Evolutionary conservation across 495 filamentous ascomycete species (phyloP).

Genomic region (Aspergillus sclerotioniger): DNA sequence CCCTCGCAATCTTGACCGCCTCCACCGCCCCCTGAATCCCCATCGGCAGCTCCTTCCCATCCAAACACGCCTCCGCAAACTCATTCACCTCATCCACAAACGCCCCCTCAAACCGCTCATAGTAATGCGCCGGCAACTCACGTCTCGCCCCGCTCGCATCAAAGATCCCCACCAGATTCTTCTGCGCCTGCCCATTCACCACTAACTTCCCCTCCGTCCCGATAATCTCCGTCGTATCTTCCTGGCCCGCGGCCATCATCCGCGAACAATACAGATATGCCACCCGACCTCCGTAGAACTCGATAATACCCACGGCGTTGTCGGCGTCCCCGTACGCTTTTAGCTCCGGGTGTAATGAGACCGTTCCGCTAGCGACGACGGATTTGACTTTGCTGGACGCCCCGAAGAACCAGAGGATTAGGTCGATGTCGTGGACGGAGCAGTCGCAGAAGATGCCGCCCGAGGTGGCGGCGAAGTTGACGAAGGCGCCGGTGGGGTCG

Average conservation of each 20-base stretch:
- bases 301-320: constrained; percentile 57
- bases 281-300: constrained; percentile 56
- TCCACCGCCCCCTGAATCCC: constrained; percentile 4
- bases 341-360: constrained; percentile 53
- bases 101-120: constrained; percentile 15
- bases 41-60: not conserved
- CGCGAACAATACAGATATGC: constrained; percentile 55
- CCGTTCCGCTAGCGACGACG: constrained; percentile 48
- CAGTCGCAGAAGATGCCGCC: constrained; percentile 62
- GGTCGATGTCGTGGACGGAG: constrained; percentile 56
- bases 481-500: constrained; percentile 52
- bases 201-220: constrained; percentile 55
- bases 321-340: constrained; percentile 52
- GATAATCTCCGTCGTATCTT: constrained; percentile 56
- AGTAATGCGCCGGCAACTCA: constrained; percentile 55
- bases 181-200: constrained; percentile 50
- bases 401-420: constrained; percentile 56
- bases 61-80: constrained; percentile 3
- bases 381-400: constrained; percentile 35
- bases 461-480: constrained; percentile 50
- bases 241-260: constrained; percentile 62
- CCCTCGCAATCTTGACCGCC: constrained; percentile 3
- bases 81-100: constrained; percentile 6
- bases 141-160: constrained; percentile 44
- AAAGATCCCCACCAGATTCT: constrained; percentile 49